These are phyloP conservation scores for Curvularia eragrostidis DNA, from an alignment of 2,329 filamentous ascomycete species.

Conservation along the genomic window DNA sequence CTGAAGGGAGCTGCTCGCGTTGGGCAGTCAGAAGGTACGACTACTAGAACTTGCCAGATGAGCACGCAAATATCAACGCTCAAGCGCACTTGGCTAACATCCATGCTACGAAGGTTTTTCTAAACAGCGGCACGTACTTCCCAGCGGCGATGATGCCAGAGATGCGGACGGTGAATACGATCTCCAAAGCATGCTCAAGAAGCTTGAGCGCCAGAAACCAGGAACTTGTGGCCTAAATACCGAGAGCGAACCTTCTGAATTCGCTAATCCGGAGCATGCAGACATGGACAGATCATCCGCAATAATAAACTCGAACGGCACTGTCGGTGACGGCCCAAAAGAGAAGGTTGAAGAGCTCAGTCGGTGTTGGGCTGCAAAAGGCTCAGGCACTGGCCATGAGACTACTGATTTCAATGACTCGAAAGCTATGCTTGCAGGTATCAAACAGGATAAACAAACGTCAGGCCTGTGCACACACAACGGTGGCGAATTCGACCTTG, in stretches of 20 bases:
- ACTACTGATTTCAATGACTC: neutral
- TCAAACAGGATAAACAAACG: neutral
- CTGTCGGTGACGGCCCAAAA: conserved; percentile 1
- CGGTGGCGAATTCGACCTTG: conserved; percentile 11
- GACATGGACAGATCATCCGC: neutral
- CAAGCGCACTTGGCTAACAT: neutral
- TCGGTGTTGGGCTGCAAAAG: neutral
- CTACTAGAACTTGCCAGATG: neutral
- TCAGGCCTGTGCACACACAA: neutral
- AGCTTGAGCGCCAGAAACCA: neutral
- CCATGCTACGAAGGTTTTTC: neutral
- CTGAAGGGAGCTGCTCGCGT: neutral
- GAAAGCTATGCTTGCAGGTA: conserved; percentile 4
- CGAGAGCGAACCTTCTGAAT: neutral
- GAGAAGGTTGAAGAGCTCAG: conserved; percentile 17
- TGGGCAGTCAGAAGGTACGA: neutral
- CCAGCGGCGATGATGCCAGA: neutral
- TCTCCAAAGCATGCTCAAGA: neutral
- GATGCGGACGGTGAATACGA: neutral
- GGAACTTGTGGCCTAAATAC: neutral
- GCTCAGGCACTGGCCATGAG: neutral
- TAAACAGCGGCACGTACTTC: neutral
- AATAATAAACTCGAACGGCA: too few species aligned
- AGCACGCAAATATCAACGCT: neutral
- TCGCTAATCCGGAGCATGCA: neutral